Conservation (phyloP, 2,329 filamentous ascomycete species). For the Fusarium sp. region DNA sequence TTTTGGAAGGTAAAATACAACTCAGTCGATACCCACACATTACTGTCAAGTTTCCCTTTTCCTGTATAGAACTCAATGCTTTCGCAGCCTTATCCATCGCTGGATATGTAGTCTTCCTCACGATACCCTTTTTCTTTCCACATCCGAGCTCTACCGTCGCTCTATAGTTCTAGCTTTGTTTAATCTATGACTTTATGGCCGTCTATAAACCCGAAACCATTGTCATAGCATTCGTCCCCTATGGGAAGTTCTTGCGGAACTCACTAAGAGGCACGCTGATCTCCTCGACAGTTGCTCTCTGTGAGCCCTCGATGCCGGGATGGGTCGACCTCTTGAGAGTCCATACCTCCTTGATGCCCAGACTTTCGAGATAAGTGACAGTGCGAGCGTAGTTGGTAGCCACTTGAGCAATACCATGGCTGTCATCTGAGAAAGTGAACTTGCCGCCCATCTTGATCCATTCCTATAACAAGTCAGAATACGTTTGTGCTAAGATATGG, state of each 20-base stretch:
- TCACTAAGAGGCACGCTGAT: constrained; percentile 56
- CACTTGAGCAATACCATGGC: constrained; percentile 87
- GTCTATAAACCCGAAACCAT: neutral
- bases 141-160: neutral
- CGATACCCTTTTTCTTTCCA: constrained; percentile 41
- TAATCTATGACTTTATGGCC: constrained; percentile 36
- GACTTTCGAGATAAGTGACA: constrained; percentile 74
- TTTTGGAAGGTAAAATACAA: constrained; percentile 10
- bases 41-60: constrained; percentile 18
- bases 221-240: neutral
- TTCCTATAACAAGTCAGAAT: constrained; percentile 59
- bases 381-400: constrained; percentile 83
- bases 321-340: constrained; percentile 58
- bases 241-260: constrained; percentile 52
- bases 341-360: constrained; percentile 74
- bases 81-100: constrained; percentile 10
- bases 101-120: constrained; percentile 35
- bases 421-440: constrained; percentile 95
- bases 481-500: neutral
- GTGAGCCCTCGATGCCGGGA: constrained; percentile 45
- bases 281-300: constrained; percentile 55
- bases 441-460: constrained; percentile 79
- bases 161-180: constrained; percentile 35
- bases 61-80: constrained; percentile 8
- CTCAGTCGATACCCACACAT: constrained; percentile 19